Percentiles rank a stretch among this genome's conserved stretches.
These are phyloP conservation scores for Pythium graminicola DNA, from an alignment of 352 stramenopile genomes.

Conservation along the genomic window DNA sequence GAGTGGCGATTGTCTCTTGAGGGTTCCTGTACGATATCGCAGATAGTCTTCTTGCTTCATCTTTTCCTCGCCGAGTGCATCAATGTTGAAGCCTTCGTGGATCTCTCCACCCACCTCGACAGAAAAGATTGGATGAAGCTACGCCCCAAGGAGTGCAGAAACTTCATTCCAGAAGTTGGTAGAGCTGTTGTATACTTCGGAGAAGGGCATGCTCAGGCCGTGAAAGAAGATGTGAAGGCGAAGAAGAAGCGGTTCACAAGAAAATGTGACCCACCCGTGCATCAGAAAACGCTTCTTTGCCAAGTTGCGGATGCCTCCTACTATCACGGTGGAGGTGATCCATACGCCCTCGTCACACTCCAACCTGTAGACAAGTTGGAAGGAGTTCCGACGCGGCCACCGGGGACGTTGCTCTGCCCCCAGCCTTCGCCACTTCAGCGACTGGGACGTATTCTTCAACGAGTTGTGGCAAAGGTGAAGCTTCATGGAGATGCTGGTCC, in stretches of 20 bases:
- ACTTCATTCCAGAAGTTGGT: slow-evolving; percentile 71
- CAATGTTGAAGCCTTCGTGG: slow-evolving; percentile 73
- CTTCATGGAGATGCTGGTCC: slow-evolving; percentile 51
- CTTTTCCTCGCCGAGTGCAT: slow-evolving; percentile 72
- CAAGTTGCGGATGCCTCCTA: slow-evolving; percentile 60
- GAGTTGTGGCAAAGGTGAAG: slow-evolving; percentile 58
- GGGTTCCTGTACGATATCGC: slow-evolving; percentile 57
- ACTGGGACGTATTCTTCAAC: slow-evolving; percentile 53
- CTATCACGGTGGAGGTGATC: slow-evolving; percentile 73
- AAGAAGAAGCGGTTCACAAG: slow-evolving; percentile 73
- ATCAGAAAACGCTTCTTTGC: slow-evolving; percentile 50
- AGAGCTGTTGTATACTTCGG: slow-evolving; percentile 72
- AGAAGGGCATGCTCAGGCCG: slow-evolving; percentile 69
- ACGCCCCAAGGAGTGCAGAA: slow-evolving; percentile 56
- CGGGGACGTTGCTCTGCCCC: slow-evolving; percentile 44
- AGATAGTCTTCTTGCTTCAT: slow-evolving; percentile 66
- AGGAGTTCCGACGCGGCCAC: slow-evolving; percentile 24
- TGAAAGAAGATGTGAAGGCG: slow-evolving; percentile 72
- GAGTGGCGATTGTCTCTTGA: slow-evolving; percentile 65
- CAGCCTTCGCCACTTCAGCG: slow-evolving; percentile 53
- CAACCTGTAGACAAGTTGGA: slow-evolving; percentile 31
- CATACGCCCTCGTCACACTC: slow-evolving; percentile 62
- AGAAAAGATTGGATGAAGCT: slow-evolving; percentile 76
- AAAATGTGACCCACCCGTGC: slow-evolving; percentile 53
- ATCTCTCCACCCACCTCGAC: slow-evolving; percentile 61